phyloP scores from a whole-genome alignment of 1,139 yeast species.

The Yamadazyma kanchanaburiensis region DNA sequence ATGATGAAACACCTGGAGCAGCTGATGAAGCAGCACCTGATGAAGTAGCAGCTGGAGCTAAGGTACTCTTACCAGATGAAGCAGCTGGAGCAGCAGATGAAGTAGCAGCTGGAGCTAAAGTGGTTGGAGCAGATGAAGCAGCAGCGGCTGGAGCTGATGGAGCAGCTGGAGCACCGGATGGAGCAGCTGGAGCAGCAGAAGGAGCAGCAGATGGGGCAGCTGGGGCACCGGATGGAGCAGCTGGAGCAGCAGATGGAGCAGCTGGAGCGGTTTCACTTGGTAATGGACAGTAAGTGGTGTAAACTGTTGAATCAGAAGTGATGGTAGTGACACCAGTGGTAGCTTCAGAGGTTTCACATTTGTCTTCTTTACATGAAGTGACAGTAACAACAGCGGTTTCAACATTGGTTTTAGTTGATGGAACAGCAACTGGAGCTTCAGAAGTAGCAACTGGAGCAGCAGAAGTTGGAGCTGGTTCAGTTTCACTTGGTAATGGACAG shows the following conservation, averaged over 20 bases:
- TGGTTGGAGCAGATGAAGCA: slow-evolving; percentile 7
- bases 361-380: slow-evolving; percentile 28
- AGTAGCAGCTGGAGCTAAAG: slow-evolving; percentile 7
- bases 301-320: slow-evolving; percentile 16
- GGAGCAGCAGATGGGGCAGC: slow-evolving; percentile 6
- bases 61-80: slow-evolving; percentile 6
- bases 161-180: slow-evolving; percentile 6
- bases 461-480: slow-evolving; percentile 9
- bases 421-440: slow-evolving; percentile 13
- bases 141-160: slow-evolving; percentile 9
- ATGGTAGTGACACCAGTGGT: slow-evolving; percentile 25
- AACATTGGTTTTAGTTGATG: slow-evolving; percentile 18
- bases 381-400: slow-evolving; percentile 29
- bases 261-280: slow-evolving; percentile 6
- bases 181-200: slow-evolving; percentile 8
- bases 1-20: slow-evolving; percentile 19
- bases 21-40: slow-evolving; percentile 13
- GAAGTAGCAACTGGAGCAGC: slow-evolving; percentile 12
- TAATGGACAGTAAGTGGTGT: slow-evolving; percentile 24
- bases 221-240: slow-evolving; percentile 6
- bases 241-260: slow-evolving; percentile 6
- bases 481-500: slow-evolving; percentile 16
- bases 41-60: no score
- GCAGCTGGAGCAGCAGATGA: slow-evolving; percentile 9
- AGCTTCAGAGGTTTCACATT: slow-evolving; percentile 15